Evolutionary conservation across 116 monocot species (phyloP).

Genomic region (Trichopus zeylanicus): DNA sequence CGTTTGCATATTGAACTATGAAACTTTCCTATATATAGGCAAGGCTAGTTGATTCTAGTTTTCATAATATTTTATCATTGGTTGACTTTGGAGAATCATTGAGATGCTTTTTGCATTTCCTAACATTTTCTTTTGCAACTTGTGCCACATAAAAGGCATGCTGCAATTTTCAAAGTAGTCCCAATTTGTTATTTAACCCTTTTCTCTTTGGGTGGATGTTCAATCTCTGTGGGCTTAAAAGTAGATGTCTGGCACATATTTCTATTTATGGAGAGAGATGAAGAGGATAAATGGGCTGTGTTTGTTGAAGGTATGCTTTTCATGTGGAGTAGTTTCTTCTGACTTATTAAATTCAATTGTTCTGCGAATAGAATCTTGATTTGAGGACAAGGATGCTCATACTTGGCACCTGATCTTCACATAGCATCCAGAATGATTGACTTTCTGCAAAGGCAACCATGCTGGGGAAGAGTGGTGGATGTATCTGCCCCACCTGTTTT

Average conservation of each 20-base stretch:
- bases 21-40: not conserved
- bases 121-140: not conserved
- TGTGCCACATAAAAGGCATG: not conserved
- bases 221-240: not conserved
- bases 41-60: not conserved
- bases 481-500: not conserved
- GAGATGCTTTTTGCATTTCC: not conserved
- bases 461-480: not conserved
- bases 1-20: not conserved
- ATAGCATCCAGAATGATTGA: too few species aligned
- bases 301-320: not conserved
- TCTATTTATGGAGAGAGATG: not conserved
- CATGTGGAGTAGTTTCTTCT: conserved; percentile 2
- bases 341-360: not conserved
- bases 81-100: not conserved
- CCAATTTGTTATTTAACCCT: not conserved
- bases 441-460: not conserved
- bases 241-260: not conserved
- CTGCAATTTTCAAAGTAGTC: not conserved
- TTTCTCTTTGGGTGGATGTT: not conserved
- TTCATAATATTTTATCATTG: not conserved
- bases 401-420: not conserved
- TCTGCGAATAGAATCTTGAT: not conserved
- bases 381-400: not conserved
- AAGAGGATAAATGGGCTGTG: not conserved